Conservation (phyloP, 1,284 basidiomycete genomes). For the Grifola frondosa region DNA sequence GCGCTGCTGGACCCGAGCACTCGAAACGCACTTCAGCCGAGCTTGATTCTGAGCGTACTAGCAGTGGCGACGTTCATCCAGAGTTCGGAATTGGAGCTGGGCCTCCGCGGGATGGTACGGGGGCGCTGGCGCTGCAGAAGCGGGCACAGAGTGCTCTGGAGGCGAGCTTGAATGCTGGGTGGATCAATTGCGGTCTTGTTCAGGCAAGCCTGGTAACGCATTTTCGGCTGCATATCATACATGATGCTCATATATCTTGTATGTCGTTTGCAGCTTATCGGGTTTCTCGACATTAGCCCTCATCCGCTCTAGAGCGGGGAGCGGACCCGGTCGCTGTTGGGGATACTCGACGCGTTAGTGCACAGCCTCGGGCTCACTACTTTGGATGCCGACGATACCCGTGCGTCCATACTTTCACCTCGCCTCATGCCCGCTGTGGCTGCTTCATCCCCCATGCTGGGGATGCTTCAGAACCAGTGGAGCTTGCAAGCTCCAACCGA, state of each 20-base stretch:
- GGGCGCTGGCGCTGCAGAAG: slow-evolving; percentile 59
- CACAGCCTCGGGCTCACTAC: slow-evolving; percentile 54
- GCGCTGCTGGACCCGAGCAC: slow-evolving; percentile 51
- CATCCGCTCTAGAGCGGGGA: slow-evolving; percentile 58
- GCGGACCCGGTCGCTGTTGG: slow-evolving; percentile 56
- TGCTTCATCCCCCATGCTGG: too few relatives aligned
- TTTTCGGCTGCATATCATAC: background rate
- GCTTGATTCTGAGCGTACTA: slow-evolving; percentile 61
- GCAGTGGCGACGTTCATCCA: slow-evolving; percentile 67
- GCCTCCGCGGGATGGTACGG: slow-evolving; percentile 46
- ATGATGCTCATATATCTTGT: too few relatives aligned
- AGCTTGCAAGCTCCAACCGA: background rate
- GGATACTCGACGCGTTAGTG: slow-evolving; percentile 66
- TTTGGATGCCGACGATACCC: slow-evolving; percentile 39
- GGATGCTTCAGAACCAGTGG: too few relatives aligned
- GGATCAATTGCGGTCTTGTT: slow-evolving; percentile 71
- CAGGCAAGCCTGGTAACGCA: slow-evolving; percentile 73
- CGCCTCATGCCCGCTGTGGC: slow-evolving; percentile 41
- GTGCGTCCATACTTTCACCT: slow-evolving; percentile 49
- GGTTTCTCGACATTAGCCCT: slow-evolving; percentile 68
- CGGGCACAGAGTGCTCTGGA: slow-evolving; percentile 69
- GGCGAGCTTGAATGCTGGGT: slow-evolving; percentile 64
- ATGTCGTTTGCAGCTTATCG: slow-evolving; percentile 50
- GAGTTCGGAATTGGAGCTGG: slow-evolving; percentile 57
- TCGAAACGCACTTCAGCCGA: slow-evolving; percentile 62